These are phyloP conservation scores for Strombidium stylifer DNA, from an alignment of 73 alveolate genomes.

Conservation along the genomic window DNA sequence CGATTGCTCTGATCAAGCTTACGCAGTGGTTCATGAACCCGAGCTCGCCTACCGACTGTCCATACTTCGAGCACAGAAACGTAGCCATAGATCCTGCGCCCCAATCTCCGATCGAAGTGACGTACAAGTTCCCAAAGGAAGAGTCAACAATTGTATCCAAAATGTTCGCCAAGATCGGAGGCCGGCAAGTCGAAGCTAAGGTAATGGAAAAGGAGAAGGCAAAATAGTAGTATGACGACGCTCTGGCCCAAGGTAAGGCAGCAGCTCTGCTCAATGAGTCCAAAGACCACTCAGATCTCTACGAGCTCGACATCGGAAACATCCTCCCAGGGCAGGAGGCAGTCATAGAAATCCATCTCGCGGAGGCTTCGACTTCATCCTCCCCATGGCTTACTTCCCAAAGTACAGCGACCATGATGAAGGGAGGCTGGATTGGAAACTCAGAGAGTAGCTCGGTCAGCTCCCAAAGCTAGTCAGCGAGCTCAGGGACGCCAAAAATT, in stretches of 20 bases:
- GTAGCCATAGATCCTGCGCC: too few species aligned
- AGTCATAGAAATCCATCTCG: conserved; percentile 9
- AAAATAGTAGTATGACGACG: conserved; percentile 75
- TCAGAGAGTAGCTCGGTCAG: background rate
- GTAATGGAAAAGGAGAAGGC: conserved; percentile 78
- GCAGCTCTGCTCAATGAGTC: conserved; percentile 49
- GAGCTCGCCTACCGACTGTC: too few species aligned
- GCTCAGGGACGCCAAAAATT: too few species aligned
- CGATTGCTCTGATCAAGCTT: too few species aligned
- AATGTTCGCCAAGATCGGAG: conserved; percentile 9
- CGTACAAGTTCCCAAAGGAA: background rate
- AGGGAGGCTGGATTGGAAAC: background rate
- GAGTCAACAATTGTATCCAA: background rate
- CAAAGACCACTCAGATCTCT: conserved; percentile 24
- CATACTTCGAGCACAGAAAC: too few species aligned
- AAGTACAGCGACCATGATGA: conserved; percentile 5
- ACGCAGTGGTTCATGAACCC: too few species aligned
- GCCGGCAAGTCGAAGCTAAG: conserved; percentile 56
- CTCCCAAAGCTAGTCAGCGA: background rate
- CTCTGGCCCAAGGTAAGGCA: conserved; percentile 76
- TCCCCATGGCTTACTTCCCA: conserved; percentile 33
- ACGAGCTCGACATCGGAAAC: conserved; percentile 29
- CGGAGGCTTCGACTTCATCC: conserved; percentile 24
- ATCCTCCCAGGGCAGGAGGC: conserved; percentile 15
- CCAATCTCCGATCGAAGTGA: too few species aligned